These are phyloP conservation scores for Globisporangium cylindrosporum DNA, from an alignment of 352 stramenopile species.

Conservation along the genomic window DNA sequence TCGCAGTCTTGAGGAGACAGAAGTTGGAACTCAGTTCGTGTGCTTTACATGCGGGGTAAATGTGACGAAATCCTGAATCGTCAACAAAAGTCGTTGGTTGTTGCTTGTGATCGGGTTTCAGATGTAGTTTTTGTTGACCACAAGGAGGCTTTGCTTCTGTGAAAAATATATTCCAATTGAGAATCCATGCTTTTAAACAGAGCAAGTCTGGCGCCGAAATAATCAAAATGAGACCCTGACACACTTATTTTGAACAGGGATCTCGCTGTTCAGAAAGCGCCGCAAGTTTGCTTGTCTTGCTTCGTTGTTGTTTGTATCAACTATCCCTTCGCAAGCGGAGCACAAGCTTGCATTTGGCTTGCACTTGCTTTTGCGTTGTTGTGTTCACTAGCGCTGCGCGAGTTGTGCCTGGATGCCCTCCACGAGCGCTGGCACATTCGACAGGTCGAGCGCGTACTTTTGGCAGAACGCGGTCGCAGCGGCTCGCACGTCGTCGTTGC, in stretches of 20 bases:
- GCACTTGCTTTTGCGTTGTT: neutral
- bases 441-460: conserved; percentile 43
- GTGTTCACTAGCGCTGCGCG: conserved; percentile 23
- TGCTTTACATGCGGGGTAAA: neutral
- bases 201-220: neutral
- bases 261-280: neutral
- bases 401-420: conserved; percentile 55
- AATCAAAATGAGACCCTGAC: conserved; percentile 1
- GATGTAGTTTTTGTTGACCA: neutral
- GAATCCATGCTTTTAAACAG: neutral
- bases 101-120: neutral
- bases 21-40: neutral
- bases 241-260: neutral
- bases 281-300: neutral
- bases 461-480: conserved; percentile 58
- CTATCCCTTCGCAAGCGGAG: neutral
- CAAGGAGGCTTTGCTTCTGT: neutral
- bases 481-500: conserved; percentile 45
- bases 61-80: neutral
- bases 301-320: neutral
- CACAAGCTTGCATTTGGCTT: neutral
- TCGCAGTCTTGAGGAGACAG: neutral
- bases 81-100: neutral
- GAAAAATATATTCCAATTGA: neutral
- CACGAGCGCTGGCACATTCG: conserved; percentile 58